These are phyloP conservation scores for Neofusicoccum parvum DNA, from an alignment of 2,329 filamentous ascomycete species.

Conservation along the genomic window DNA sequence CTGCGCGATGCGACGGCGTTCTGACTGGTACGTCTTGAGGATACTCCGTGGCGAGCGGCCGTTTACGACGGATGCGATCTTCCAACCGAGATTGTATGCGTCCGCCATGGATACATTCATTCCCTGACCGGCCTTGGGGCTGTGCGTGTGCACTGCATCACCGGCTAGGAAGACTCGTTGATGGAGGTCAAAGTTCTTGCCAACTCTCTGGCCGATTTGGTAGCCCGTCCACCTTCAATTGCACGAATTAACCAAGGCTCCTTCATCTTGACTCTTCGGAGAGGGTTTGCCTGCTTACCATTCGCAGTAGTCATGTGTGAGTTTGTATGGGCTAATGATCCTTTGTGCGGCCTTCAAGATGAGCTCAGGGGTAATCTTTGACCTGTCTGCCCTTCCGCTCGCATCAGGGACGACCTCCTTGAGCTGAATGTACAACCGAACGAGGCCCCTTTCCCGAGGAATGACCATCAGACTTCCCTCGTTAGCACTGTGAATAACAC, in stretches of 20 bases:
- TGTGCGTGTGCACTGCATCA: conserved; percentile 62
- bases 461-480: conserved; percentile 66
- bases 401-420: conserved; percentile 49
- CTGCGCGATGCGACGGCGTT: conserved; percentile 62
- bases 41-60: conserved; percentile 44
- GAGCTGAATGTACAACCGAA: conserved; percentile 68
- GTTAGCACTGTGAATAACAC: conserved; percentile 59
- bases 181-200: conserved; percentile 57
- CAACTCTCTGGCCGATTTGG: conserved; percentile 65
- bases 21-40: conserved; percentile 55
- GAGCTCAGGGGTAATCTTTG: conserved; percentile 63
- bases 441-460: conserved; percentile 64
- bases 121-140: conserved; percentile 68
- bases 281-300: conserved; percentile 50
- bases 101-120: conserved; percentile 77
- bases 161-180: conserved; percentile 70
- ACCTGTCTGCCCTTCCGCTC: conserved; percentile 56
- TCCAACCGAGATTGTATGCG: conserved; percentile 61
- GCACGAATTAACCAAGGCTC: neutral
- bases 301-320: conserved; percentile 65
- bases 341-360: conserved; percentile 65
- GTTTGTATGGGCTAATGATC: conserved; percentile 67
- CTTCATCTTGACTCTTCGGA: too few relatives aligned
- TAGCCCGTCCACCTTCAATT: conserved; percentile 11
- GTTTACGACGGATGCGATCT: conserved; percentile 54